phyloP scores from a whole-genome alignment of 495 filamentous ascomycete genomes.

The Neurospora sp. region DNA sequence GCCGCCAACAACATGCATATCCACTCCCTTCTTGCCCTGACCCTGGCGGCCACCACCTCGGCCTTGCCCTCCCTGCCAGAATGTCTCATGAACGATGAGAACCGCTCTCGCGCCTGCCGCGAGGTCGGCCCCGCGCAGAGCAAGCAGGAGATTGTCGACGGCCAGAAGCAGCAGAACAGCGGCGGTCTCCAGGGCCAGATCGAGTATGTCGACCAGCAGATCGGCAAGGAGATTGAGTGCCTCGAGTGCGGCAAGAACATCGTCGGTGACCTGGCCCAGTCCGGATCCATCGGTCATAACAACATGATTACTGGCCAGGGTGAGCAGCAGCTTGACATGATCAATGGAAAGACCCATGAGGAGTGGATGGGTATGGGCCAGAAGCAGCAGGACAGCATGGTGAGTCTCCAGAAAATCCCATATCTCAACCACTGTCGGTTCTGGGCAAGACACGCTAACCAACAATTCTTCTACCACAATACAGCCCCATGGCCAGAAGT shows the following conservation, averaged over 20 bases:
- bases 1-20: slow-evolving; percentile 12
- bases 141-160: neutral
- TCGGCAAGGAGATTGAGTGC: neutral
- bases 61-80: slow-evolving; percentile 6
- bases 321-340: neutral
- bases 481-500: neutral
- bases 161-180: neutral
- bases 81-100: neutral
- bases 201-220: neutral
- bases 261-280: neutral
- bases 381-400: neutral
- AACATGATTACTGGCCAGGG: neutral
- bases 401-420: neutral
- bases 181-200: neutral
- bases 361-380: neutral
- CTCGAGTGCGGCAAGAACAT: neutral
- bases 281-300: neutral
- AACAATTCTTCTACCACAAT: neutral
- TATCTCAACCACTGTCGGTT: neutral
- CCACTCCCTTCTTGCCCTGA: slow-evolving; percentile 6
- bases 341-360: neutral
- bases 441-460: neutral
- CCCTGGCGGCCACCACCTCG: slow-evolving; percentile 10
- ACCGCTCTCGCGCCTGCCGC: neutral
- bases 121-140: neutral